These are phyloP conservation scores for Trifolium repens DNA, from an alignment of 306 rosid species.

Conservation along the genomic window DNA sequence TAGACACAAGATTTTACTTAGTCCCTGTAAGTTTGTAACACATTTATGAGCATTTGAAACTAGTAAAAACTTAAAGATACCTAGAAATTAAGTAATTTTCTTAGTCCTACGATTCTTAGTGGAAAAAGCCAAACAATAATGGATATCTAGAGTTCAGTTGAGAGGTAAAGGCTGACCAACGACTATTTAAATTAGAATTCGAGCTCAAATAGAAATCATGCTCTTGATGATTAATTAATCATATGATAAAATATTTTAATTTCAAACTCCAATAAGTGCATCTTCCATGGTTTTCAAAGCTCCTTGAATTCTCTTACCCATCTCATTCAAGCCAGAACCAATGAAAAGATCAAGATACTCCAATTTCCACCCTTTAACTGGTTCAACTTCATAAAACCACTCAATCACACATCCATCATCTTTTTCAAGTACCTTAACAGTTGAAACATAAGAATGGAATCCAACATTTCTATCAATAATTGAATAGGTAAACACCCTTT, in stretches of 20 bases:
- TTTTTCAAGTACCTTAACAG: conserved; percentile 32
- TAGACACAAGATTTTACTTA: too few species aligned
- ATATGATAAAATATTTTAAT: neutral
- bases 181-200: too few species aligned
- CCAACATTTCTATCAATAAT: conserved; percentile 66
- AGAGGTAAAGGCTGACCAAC: too few species aligned
- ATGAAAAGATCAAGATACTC: conserved; percentile 52
- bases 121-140: too few species aligned
- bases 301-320: conserved; percentile 59
- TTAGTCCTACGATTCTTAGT: too few species aligned
- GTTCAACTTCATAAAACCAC: conserved; percentile 68
- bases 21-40: too few species aligned
- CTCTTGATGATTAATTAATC: too few species aligned
- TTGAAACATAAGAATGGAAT: conserved; percentile 53
- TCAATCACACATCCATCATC: conserved; percentile 49
- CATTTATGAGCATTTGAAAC: too few species aligned
- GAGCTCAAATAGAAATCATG: too few species aligned
- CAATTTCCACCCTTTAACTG: conserved; percentile 57
- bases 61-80: too few species aligned
- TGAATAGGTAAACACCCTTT: conserved; percentile 35
- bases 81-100: too few species aligned
- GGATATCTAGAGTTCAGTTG: too few species aligned
- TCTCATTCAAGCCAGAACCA: conserved; percentile 50
- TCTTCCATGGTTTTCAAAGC: conserved; percentile 49
- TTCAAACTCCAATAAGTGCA: conserved; percentile 18